Base-by-base conservation (phyloP, 345 rosid species). In the Salix purpurea region DNA sequence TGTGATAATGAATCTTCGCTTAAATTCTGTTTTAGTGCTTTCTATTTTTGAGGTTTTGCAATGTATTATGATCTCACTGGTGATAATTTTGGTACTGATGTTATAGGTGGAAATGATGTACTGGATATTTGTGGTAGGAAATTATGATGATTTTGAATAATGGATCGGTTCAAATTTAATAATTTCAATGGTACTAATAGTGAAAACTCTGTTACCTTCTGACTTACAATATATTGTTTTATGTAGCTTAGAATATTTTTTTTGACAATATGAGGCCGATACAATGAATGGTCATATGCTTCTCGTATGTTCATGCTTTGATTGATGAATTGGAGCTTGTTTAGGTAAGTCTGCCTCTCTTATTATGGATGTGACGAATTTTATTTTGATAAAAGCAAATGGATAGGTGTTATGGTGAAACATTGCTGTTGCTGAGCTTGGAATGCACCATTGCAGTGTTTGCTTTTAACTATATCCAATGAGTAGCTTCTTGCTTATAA, bases 111-210 rank as follows among this genome's bases (percentile, higher is more conserved):
- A 16, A 50, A 70, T 34, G 18, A 13, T 58, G 26, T 12, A 23
- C 23, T 11, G n/a, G 24, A 56, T 56, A 7, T 72, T 23, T 14
- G n/a, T 24, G 60, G 26, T n/a, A 30, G 50, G 60, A 21, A 44
- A 23, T 56, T 14, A 54, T 26, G 26, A 73, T 26, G 54, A 16
- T 39, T 73, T 62, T 28, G 69, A 75, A 67, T 75, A 67, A 75
- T 54, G 72, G 67, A 36, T 56, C 56, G 26, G 28, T 37, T 37
- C 65, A 34, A 16, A 61, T 54, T 39, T 56, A 36, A 23, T 37
- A 10, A 23, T 54, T 18, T 23, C 7, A 4, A 37, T 24, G n/a
- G 36, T 5, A 12, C 19, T 54, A 44, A 28, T 48, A 7, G 44
- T 72, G 48, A 18, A 8, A 8, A 30, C 14, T 15, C 23, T 11